Evolutionary conservation across 202 grass and related monocot species (phyloP).

Genomic region (Elaeis oleifera): DNA sequence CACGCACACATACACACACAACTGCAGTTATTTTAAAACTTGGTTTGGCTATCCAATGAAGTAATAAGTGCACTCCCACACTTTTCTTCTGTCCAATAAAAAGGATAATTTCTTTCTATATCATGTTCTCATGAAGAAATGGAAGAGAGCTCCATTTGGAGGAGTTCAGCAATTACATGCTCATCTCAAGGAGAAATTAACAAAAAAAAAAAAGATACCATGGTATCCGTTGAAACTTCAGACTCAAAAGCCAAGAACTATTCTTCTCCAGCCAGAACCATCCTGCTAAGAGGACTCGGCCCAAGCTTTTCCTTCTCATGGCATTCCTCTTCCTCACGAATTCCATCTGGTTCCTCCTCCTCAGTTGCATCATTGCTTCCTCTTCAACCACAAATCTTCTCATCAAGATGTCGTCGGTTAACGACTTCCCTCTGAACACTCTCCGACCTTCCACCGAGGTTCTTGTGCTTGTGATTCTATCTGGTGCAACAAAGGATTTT

Average conservation of each 20-base stretch:
- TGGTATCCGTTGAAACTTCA: no score
- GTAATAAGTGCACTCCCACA: no score
- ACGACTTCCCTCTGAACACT: slow-evolving; percentile 87
- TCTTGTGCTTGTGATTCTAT: neutral
- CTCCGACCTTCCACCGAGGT: slow-evolving; percentile 21
- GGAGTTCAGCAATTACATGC: no score
- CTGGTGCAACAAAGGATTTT: slow-evolving; percentile 36
- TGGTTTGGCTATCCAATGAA: no score
- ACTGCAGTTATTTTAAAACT: no score
- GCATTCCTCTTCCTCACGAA: slow-evolving; percentile 74
- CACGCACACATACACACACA: no score
- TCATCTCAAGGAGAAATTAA: no score
- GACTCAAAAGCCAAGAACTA: neutral
- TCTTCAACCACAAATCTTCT: slow-evolving; percentile 83
- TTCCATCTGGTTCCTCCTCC: slow-evolving; percentile 88
- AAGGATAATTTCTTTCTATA: no score
- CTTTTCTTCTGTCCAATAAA: no score
- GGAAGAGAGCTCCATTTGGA: no score
- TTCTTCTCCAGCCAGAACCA: slow-evolving; percentile 48
- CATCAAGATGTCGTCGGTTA: slow-evolving; percentile 82
- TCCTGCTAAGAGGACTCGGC: slow-evolving; percentile 71
- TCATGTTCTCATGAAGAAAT: no score
- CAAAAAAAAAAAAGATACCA: no score
- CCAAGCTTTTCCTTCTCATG: slow-evolving; percentile 56
- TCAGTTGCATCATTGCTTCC: slow-evolving; percentile 53